Evolutionary conservation across 192 early-diverging fungal species (phyloP), one percentile per base, ranked within the genome.

Genomic region (Mortierella alpina): DNA sequence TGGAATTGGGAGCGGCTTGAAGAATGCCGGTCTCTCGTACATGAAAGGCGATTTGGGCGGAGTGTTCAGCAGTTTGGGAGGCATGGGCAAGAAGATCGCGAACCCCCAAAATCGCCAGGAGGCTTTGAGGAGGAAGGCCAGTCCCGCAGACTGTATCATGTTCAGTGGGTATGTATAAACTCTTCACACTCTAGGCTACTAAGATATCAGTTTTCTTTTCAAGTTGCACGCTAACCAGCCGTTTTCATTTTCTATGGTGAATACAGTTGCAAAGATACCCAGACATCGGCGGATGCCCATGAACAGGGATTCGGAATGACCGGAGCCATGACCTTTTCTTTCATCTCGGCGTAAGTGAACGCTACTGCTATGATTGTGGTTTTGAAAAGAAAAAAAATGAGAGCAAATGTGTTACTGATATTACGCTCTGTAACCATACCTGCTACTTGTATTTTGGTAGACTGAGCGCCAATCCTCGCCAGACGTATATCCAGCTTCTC

Each of bases 201-300:
- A 8, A 22, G 41, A 2, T 11, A 49, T 60, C 4, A 53, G 8
- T 56, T 47, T 20, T 61, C 60, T 45, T 31, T 31, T 31, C 31
- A 31, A 31, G 31, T 17, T 3, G 23, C 14, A 44, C 23, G 12
- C 0, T 42, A 18, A 48, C 12, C 20, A 18, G 15, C 58, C 58
- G 6, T 10, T 48, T 31, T 31, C 3, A 3, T 31, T 31, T 31
- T 31, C 31, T 31, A 31, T 31, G 31, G 31, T 31, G 31, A 0
- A 59, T 46, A 62, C 68, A 88, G 88, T 40, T 95, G 94, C 73
- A 93, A 92, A 63, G 94, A 95, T 68, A 86, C 86, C 60, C 93
- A 95, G 75, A 95, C 94, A n/a, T 93, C 92, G 20, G 93, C 93
- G 10, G 94, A 95, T 84, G 84, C 93, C 40, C 85, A 88, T 52